Evolutionary conservation across 169 alveolate species (phyloP), one percentile per base, ranked within the genome.

Genomic region (Eimeria necatrix): DNA sequence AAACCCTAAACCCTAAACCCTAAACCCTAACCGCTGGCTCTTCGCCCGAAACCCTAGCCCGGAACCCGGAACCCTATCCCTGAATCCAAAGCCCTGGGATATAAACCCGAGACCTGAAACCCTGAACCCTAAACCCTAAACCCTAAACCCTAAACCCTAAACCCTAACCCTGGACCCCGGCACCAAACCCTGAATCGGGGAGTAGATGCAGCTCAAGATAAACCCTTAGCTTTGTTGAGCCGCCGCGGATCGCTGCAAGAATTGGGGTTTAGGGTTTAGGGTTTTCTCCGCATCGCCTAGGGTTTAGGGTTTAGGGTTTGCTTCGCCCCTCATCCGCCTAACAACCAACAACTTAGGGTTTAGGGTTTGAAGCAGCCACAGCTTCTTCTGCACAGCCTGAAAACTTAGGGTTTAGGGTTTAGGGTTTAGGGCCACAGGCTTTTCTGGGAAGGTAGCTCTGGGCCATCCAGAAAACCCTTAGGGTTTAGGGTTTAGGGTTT

Each of bases 351-450:
- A 8, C 64, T 74, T 74, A 76, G 86, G 86, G 61, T 70, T 70
- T 70, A 76, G 86, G 64, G 64, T 49, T 76, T 16, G 26, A 14
- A 14, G 64, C 14, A 9, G 14, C 64, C 20, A 56, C 64, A 56
- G 8, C 20, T 56, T 14, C 20, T 56, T 56, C 14, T 56, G 64
- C 14, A 56, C 20, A 14, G 64, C 14, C 64, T 56, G 20, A 56
- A 56, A 56, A 14, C 14, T 48, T 76, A 76, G 86, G 86, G 64
- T 76, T 76, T 76, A 76, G 24, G 53, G 84, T 64, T 64, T 64
- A 64, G 3, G 3, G 48, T 64, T 20, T 2, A 8, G 6, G 6
- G 12, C 61, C 61, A 6, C 61, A 12, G 18, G 61, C 12, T 53
- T 12, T 53, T 12, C 61, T 53, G 61, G 18, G 12, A 53, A 53